These are phyloP conservation scores for Straminergon stramineum DNA, from an alignment of 225 moss, liverwort and hornwort genomes.

Conservation along the genomic window DNA sequence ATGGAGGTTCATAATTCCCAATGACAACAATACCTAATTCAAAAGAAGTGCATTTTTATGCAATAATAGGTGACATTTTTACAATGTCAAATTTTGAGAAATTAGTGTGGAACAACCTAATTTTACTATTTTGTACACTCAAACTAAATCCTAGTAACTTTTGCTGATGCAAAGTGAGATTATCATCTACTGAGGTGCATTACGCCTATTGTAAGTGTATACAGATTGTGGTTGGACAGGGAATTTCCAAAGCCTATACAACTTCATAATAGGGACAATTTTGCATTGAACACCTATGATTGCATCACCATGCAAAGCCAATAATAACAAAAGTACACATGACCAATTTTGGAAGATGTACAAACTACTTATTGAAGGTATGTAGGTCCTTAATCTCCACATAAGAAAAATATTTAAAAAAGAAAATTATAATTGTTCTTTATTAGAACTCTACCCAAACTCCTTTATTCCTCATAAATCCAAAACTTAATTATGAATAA, in stretches of 20 bases:
- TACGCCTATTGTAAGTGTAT: fast-evolving
- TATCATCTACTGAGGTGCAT: background rate
- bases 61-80: no score
- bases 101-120: no score
- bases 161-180: background rate
- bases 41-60: no score
- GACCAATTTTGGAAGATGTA: background rate
- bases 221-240: fast-evolving
- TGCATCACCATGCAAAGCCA: background rate
- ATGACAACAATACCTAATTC: no score
- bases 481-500: background rate
- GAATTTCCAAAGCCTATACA: background rate
- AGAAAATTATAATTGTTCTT: background rate
- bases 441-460: background rate
- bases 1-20: no score
- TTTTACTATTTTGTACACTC: no score
- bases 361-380: background rate
- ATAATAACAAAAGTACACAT: background rate
- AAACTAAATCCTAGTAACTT: background rate
- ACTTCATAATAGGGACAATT: background rate
- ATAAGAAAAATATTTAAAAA: background rate
- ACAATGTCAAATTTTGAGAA: no score
- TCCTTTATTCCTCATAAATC: background rate
- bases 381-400: background rate
- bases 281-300: fast-evolving